A percentile compares a stretch with the other conserved stretches of the same genome.
Conservation (phyloP, 2,329 filamentous ascomycete species). For the Blastomyces parvus region DNA sequence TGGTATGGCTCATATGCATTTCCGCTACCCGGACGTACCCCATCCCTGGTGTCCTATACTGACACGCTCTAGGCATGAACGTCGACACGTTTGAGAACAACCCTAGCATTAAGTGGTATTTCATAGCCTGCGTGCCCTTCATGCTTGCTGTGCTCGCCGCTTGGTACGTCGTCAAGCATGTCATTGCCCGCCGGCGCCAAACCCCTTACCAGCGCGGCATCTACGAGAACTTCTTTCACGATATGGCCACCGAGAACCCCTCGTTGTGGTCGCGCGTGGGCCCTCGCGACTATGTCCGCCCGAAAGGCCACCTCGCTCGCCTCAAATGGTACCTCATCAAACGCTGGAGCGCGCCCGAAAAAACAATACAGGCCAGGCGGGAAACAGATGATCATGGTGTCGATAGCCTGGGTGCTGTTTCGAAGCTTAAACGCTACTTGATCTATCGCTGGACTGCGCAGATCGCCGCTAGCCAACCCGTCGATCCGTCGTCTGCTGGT, state of each 20-base stretch:
- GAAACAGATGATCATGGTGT: constrained; percentile 21
- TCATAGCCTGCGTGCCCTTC: constrained; percentile 39
- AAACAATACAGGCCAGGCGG: constrained; percentile 26
- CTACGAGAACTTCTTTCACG: constrained; percentile 43
- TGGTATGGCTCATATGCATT: constrained; percentile 12
- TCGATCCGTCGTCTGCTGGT: constrained; percentile 2
- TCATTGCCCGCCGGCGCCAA: constrained; percentile 33
- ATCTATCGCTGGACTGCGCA: constrained; percentile 34
- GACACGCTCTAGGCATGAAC: constrained; percentile 39
- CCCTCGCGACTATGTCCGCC: constrained; percentile 34
- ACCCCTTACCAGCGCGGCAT: constrained; percentile 41
- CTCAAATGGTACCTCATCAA: constrained; percentile 43
- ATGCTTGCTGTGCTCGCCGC: constrained; percentile 38
- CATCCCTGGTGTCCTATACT: background rate
- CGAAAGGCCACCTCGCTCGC: constrained; percentile 29
- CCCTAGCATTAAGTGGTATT: constrained; percentile 43
- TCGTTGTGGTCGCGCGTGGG: constrained; percentile 42
- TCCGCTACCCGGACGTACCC: background rate
- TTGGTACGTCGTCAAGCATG: constrained; percentile 43
- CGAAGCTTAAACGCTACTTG: constrained; percentile 31
- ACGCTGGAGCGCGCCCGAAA: constrained; percentile 38
- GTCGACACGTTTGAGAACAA: constrained; percentile 38
- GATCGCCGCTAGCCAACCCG: constrained; percentile 17
- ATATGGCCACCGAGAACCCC: constrained; percentile 39
- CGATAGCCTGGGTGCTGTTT: constrained; percentile 34